Evolutionary conservation across 306 rosid species (phyloP), one percentile per base, ranked within the genome.

Genomic region (Glycyrrhiza uralensis): DNA sequence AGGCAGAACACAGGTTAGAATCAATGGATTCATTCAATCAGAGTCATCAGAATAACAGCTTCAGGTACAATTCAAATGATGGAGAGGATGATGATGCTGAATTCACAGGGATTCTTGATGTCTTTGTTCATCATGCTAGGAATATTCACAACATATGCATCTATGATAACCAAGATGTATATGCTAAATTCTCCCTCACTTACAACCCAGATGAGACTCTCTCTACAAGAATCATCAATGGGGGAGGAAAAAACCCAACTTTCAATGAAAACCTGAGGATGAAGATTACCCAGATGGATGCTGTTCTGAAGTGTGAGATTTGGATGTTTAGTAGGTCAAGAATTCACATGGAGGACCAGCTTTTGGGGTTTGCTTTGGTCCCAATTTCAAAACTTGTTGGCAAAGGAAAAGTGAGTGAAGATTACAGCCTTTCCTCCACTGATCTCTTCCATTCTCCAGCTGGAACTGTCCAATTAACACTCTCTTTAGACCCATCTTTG

Each of bases 361-460:
- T 90, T 71, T 49, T 93, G 72, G 96, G 96, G 13, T 93, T 93
- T 63, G 78, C 93, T 85, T 82, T 93, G 76, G 98, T 93, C 14
- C 96, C 92, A 51, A 66, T 90, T 75, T 84, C 93, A 28, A 83
- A 82, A 71, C 58, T 93, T 44, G 59, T 64, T 61, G 86, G 86
- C 14, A 88, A 94, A 81, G 97, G 92, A 50, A 91, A 87, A 66
- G 74, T 86, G 26, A 86, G 92, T 5, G 75, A 82, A 81, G 88
- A 85, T 69, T 91, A 86, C 50, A 86, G 86, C 44, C 97, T 94
- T 56, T 91, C 97, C 61, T 94, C 98, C 63, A 94, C 98, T 74
- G 97, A 94, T 79, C 97, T 94, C 46, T 86, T 91, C 44, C 98
- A 89, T 74, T 94, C 97, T 57, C 98, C 98, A 2, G 97, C 97